phyloP scores from a whole-genome alignment of 768 basidiomycete species.

The Leccinum olivaceopallidum region DNA sequence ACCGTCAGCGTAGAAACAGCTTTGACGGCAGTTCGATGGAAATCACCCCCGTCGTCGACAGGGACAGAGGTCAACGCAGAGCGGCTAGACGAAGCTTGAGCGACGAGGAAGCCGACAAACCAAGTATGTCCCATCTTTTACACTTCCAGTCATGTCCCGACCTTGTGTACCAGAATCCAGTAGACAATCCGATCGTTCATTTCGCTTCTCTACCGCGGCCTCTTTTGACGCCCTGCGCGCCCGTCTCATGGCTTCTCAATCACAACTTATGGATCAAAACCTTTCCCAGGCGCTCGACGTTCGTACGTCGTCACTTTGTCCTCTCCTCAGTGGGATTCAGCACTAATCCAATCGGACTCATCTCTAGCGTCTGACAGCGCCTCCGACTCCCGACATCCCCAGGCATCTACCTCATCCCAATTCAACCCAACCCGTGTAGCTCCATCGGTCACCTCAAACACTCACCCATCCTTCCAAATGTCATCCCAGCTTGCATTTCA shows the following conservation, averaged over 20 bases:
- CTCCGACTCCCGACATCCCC: slow-evolving; percentile 19
- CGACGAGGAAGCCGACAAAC: slow-evolving; percentile 64
- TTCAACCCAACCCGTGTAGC: slow-evolving; percentile 40
- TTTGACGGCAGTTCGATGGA: slow-evolving; percentile 63
- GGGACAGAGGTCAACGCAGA: slow-evolving; percentile 45
- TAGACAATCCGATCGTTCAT: slow-evolving; percentile 37
- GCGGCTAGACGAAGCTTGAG: slow-evolving; percentile 60
- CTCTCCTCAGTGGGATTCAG: slow-evolving; percentile 1
- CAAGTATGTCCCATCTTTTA: slow-evolving; percentile 42
- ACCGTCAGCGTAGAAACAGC: slow-evolving; percentile 52
- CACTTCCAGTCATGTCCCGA: slow-evolving; percentile 8
- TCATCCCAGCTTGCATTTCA: slow-evolving; percentile 50
- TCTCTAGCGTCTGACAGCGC: slow-evolving; percentile 17
- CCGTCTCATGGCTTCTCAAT: slow-evolving; percentile 41
- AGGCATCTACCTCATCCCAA: slow-evolving; percentile 36
- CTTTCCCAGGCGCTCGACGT: slow-evolving; percentile 34
- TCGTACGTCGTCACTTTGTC: slow-evolving; percentile 31
- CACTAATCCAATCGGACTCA: slow-evolving; percentile 14
- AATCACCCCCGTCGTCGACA: slow-evolving; percentile 45
- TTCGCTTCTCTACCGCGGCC: slow-evolving; percentile 44
- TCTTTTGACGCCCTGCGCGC: slow-evolving; percentile 49
- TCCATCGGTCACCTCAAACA: slow-evolving; percentile 54
- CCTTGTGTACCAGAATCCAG: slow-evolving; percentile 21
- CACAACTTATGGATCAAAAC: slow-evolving; percentile 39
- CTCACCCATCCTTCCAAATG: slow-evolving; percentile 53